Percentiles rank a stretch among this genome's conserved stretches.
phyloP scores from a whole-genome alignment of 2,329 filamentous ascomycete genomes.

The Arthrobotrys conoides region DNA sequence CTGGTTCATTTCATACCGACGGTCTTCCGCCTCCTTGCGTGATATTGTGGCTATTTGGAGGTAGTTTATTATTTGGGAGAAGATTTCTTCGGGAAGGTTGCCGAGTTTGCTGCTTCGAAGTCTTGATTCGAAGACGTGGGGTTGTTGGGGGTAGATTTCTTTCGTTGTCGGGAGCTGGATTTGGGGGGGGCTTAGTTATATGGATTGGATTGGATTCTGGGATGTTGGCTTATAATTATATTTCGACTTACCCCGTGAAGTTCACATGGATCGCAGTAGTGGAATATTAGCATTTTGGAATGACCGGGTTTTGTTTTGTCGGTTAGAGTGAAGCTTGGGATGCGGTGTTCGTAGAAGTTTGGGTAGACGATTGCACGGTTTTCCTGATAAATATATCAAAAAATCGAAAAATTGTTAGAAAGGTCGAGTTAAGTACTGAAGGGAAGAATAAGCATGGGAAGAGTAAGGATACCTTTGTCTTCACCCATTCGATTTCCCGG shows the following conservation, averaged over 20 bases:
- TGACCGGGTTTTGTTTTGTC: constrained; percentile 72
- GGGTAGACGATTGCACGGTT: constrained; percentile 73
- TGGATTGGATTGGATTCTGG: neutral
- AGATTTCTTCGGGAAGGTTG: constrained; percentile 15
- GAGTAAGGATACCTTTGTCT: neutral
- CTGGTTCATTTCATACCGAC: neutral
- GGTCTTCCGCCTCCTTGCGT: neutral
- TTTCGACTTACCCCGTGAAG: neutral
- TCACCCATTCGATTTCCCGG: constrained; percentile 11
- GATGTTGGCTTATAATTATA: neutral
- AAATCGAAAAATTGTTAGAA: no score
- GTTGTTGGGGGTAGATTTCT: constrained; percentile 11
- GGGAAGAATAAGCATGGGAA: neutral
- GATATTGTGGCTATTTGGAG: neutral
- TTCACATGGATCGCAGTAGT: constrained; percentile 72
- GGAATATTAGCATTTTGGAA: constrained; percentile 73
- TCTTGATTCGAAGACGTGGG: neutral
- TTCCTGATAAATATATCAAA: no score
- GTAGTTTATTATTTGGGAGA: neutral
- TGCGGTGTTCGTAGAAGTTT: constrained; percentile 71
- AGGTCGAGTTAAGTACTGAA: no score
- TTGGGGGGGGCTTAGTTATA: no score
- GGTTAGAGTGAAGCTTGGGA: constrained; percentile 70
- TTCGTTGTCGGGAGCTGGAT: neutral
- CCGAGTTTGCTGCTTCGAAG: constrained; percentile 1